phyloP scores from a whole-genome alignment of 495 filamentous ascomycete genomes.

The Aspergillus asperescens region DNA sequence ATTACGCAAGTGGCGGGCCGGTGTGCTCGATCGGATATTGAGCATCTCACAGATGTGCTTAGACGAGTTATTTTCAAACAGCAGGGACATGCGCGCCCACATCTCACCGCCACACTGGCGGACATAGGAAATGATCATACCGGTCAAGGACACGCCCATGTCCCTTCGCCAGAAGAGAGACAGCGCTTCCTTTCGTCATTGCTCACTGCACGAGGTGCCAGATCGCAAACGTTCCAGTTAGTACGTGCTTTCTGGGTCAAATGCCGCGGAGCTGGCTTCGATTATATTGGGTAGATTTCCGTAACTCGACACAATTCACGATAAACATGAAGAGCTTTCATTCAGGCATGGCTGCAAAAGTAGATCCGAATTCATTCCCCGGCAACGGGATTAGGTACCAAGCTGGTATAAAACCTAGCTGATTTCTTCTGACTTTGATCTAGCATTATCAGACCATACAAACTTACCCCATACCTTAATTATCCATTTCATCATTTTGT shows the following conservation, averaged over 20 bases:
- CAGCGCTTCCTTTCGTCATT: slow-evolving; percentile 37
- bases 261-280: slow-evolving; percentile 62
- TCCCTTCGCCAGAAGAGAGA: slow-evolving; percentile 29
- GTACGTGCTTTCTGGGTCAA: slow-evolving; percentile 66
- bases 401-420: neutral
- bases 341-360: neutral
- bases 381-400: neutral
- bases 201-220: slow-evolving; percentile 52
- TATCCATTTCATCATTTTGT: neutral
- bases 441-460: neutral
- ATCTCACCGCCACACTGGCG: slow-evolving; percentile 54
- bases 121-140: slow-evolving; percentile 53
- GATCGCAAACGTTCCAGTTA: slow-evolving; percentile 51
- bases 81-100: slow-evolving; percentile 56
- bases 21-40: slow-evolving; percentile 71
- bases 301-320: neutral
- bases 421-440: neutral
- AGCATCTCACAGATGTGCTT: slow-evolving; percentile 68
- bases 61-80: slow-evolving; percentile 68
- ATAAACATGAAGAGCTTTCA: neutral
- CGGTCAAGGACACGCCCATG: slow-evolving; percentile 20
- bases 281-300: slow-evolving; percentile 45
- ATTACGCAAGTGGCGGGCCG: slow-evolving; percentile 67
- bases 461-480: too few species aligned
- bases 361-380: neutral